A percentile compares a stretch with the other conserved stretches of the same genome.
Evolutionary conservation across 371 early-diverging fungal species (phyloP).

Genomic region (Ordospora colligata): DNA sequence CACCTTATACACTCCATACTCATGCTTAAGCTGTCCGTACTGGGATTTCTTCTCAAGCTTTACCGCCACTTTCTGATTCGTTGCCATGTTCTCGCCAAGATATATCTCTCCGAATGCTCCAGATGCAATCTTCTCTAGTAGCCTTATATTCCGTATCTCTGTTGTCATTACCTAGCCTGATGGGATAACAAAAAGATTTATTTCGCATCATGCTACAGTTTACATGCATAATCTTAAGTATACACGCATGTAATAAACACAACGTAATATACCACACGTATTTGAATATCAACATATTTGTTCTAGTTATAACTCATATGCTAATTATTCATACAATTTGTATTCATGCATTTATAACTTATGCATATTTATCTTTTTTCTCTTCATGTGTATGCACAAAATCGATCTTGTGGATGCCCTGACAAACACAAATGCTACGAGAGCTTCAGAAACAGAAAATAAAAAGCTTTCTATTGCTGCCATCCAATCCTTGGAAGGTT

Average conservation of each 20-base stretch:
- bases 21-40: constrained; percentile 62
- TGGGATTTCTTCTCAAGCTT: constrained; percentile 64
- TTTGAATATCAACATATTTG: too few species aligned
- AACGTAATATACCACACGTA: too few species aligned
- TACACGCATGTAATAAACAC: too few species aligned
- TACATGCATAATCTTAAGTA: too few species aligned
- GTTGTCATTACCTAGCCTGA: constrained; percentile 8
- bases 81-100: constrained; percentile 65
- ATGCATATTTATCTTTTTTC: too few species aligned
- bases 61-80: constrained; percentile 63
- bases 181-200: constrained; percentile 18
- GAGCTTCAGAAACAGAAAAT: constrained; percentile 49
- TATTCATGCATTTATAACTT: too few species aligned
- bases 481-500: constrained; percentile 73
- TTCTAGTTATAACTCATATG: too few species aligned
- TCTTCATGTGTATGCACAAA: too few species aligned
- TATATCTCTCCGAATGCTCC: constrained; percentile 98
- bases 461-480: constrained; percentile 21
- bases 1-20: constrained; percentile 62
- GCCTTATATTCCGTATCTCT: constrained; percentile 67
- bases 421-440: constrained; percentile 49
- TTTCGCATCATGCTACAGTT: not conserved
- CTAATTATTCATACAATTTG: too few species aligned
- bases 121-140: constrained; percentile 88
- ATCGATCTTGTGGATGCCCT: too few species aligned